A percentile compares a stretch with the other conserved stretches of the same genome.
Conservation (phyloP, 805 yeast genomes). For the Metschnikowia hibisci region DNA sequence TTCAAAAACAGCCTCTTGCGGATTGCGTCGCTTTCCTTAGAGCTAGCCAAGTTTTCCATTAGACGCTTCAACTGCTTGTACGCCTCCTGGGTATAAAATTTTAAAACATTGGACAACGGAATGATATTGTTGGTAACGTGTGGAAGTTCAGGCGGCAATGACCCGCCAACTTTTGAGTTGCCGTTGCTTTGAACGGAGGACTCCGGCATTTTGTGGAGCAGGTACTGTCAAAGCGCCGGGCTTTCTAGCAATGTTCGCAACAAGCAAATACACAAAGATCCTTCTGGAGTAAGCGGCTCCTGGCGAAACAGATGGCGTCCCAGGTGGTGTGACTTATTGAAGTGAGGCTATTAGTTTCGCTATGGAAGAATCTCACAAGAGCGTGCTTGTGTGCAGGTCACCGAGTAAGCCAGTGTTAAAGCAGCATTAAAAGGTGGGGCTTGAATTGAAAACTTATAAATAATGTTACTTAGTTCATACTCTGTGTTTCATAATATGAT, state of each 20-base stretch:
- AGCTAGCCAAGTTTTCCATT: slow-evolving; percentile 54
- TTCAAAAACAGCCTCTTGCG: slow-evolving; percentile 70
- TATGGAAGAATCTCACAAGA: slow-evolving; percentile 4
- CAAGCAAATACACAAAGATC: not conserved
- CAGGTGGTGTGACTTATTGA: slow-evolving; percentile 1
- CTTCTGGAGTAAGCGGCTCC: not conserved
- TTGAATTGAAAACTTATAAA: too few species aligned
- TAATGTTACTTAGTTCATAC: too few species aligned
- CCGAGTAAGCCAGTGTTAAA: too few species aligned
- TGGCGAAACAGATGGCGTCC: not conserved
- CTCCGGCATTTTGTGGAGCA: slow-evolving; percentile 2
- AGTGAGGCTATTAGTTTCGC: slow-evolving; percentile 1
- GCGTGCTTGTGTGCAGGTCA: not conserved
- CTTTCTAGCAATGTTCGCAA: not conserved
- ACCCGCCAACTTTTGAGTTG: not conserved
- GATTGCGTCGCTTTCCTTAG: slow-evolving; percentile 50
- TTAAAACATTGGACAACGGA: slow-evolving; percentile 56
- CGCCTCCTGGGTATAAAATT: slow-evolving; percentile 56
- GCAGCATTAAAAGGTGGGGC: too few species aligned
- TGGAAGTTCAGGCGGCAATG: slow-evolving; percentile 47
- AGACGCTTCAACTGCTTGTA: slow-evolving; percentile 59
- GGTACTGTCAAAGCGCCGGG: not conserved
- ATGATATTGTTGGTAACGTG: slow-evolving; percentile 70
- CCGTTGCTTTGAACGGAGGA: slow-evolving; percentile 3
- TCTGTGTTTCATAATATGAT: too few species aligned